Evolutionary conservation across 2,329 filamentous ascomycete species (phyloP), one percentile per base, ranked within the genome.

Genomic region (Domatiomyces globalis): DNA sequence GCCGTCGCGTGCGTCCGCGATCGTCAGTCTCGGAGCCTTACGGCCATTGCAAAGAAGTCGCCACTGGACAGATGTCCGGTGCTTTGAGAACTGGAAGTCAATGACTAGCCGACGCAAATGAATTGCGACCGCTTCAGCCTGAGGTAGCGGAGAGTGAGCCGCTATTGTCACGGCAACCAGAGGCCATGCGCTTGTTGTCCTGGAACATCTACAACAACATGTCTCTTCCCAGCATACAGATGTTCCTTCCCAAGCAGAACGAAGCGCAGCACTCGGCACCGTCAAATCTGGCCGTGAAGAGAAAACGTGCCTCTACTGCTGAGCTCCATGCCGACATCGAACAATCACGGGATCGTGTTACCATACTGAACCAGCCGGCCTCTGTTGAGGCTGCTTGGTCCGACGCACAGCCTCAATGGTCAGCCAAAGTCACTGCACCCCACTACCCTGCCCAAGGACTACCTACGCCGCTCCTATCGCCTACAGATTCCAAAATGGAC

Each of bases 201-300:
- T 47, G 45, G 45, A 47, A 47, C n/a, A 17, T 15, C 7, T 47
- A 47, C 45, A 33, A 47, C 19, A 25, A 17, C 45, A 47, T 27
- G 17, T 25, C 45, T 39, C 33, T 39, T 39, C 33, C 33, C 33
- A 39, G 33, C 33, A 39, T 39, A 2, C 33, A 39, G 33, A 39
- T 39, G 33, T 39, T 39, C 33, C 33, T 39, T 39, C 33, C 33
- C 33, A 39, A 39, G 15, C 33, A 39, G 9, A 39, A 39, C 15
- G 33, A 15, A 39, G 33, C 33, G 33, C 33, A 10, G 15, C 33
- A 39, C 33, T 12, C 33, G 5, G 33, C 33, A 10, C 10, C 33
- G 15, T 10, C 33, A 15, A 39, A 39, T 39, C 33, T 15, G 33
- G 8, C 12, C 33, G 10, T 39, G 33, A 39, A 39, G 33, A 39